Percentiles rank a stretch among this genome's conserved stretches.
phyloP scores from a whole-genome alignment of 176 grass and related monocot genomes.

The Carex scoparia region DNA sequence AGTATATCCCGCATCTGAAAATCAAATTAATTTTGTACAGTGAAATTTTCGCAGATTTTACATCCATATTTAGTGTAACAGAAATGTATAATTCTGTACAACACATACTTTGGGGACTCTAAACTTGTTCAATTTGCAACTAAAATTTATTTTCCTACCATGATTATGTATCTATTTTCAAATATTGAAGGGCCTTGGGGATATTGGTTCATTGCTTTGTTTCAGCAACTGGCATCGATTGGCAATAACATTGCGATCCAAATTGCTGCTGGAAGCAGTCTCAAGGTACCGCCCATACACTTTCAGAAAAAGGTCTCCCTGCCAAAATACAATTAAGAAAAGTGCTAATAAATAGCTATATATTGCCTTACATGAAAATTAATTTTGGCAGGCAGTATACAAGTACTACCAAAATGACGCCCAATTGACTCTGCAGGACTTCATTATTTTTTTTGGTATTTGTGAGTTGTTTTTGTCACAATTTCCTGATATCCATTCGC shows the following conservation, averaged over 20 bases:
- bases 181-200: conserved; percentile 47
- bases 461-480: conserved; percentile 69
- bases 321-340: no score
- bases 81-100: not conserved
- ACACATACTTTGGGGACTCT: not conserved
- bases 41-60: not conserved
- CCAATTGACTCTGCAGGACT: conserved; percentile 52
- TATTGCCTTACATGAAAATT: not conserved
- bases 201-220: conserved; percentile 62
- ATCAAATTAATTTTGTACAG: not conserved
- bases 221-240: conserved; percentile 70
- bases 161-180: not conserved
- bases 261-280: conserved; percentile 78
- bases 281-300: conserved; percentile 29
- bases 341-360: not conserved
- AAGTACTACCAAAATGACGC: conserved; percentile 34
- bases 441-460: conserved; percentile 67
- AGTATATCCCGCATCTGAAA: not conserved
- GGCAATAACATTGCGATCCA: conserved; percentile 87
- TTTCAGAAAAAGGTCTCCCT: not conserved
- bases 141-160: not conserved
- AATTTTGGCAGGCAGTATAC: conserved; percentile 48
- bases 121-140: not conserved
- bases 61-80: not conserved
- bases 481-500: conserved; percentile 68